Base-by-base conservation (phyloP, 225 moss, liverwort and hornwort genomes). In the Bryum argenteum region DNA sequence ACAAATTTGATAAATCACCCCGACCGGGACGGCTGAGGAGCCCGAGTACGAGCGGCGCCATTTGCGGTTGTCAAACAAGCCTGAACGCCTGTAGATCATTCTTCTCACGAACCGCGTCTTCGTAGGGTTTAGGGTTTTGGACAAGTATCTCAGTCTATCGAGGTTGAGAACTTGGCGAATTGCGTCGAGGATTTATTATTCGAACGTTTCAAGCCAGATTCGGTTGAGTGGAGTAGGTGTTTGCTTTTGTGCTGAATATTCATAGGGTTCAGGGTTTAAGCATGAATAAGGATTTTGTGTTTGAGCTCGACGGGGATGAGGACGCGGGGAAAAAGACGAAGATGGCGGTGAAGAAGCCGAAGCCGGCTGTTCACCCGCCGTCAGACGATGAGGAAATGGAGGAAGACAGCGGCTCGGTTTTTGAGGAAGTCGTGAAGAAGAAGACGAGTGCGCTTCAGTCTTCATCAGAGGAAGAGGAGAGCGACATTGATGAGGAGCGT, bases 271-370 rank as follows among this genome's bases (percentile, higher is more conserved):
- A 75, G 76, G 71, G 71, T 76, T 76, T 67, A 28, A 75, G 66
- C 10, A 93, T 96, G 96, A 96, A 96, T 76, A 80, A 79, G 63
- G 88, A 82, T 24, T 96, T 96, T 60, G 85, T 91, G 54, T 96
- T 96, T 66, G 96, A 96, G 69, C 60, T 82, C 14, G 91, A 91
- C 58, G 65, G 72, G 22, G 79, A 53, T 15, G 79, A 71, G 10
- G 74, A 59, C 15, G 78, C 21, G 58, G 52, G 44, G 61, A 65
- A 73, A 76, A 76, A 65, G 76, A 67, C 50, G 58, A 23, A 15
- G 48, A 17, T 16, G 14, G 18, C 21, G 47, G 52, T 54, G 61
- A 65, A 76, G 79, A 76, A 65, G 76, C 65, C 50, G 58, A 23
- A 15, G 48, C 15, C 61, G 56, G 57, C 61, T 20, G 70, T 68